These are phyloP conservation scores for Craspedostauros australis DNA, from an alignment of 108 stramenopile genomes.

Conservation along the genomic window DNA sequence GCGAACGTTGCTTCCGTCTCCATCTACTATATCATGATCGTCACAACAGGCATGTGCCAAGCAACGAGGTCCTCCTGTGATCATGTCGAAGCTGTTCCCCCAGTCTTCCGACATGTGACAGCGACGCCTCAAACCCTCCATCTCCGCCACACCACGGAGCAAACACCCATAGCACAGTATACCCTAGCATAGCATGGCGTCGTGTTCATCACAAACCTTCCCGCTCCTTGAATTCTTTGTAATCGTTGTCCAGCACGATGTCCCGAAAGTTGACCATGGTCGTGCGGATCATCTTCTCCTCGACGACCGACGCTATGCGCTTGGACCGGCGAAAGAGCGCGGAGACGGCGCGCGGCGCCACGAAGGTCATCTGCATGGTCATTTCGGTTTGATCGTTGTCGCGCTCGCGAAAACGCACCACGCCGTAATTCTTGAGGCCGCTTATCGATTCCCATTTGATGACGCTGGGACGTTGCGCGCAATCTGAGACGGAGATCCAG, in stretches of 20 bases:
- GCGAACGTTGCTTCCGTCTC: no score
- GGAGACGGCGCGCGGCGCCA: conserved; percentile 49
- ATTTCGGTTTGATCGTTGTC: conserved; percentile 31
- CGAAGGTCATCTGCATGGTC: conserved; percentile 53
- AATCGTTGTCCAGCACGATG: conserved; percentile 45
- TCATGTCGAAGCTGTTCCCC: no score
- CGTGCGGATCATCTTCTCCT: conserved; percentile 48
- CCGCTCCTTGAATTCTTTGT: no score
- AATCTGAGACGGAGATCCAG: conserved; percentile 52
- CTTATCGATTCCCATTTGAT: conserved; percentile 72
- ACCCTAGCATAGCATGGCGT: no score
- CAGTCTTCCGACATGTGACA: no score
- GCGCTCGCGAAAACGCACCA: conserved; percentile 33
- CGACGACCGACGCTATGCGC: conserved; percentile 40
- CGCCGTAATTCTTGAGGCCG: conserved; percentile 62
- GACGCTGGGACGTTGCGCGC: conserved; percentile 36
- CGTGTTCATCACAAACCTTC: no score
- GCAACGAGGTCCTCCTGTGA: no score
- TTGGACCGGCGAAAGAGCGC: conserved; percentile 43
- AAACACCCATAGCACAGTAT: no score
- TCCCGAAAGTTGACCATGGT: conserved; percentile 63
- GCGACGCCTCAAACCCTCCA: no score
- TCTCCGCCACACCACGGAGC: no score
- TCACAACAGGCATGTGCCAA: no score
- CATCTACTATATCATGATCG: no score